A percentile compares a stretch with the other conserved stretches of the same genome.
These are phyloP conservation scores for Trichoderma hamatum DNA, from an alignment of 2,329 filamentous ascomycete species.

Conservation along the genomic window DNA sequence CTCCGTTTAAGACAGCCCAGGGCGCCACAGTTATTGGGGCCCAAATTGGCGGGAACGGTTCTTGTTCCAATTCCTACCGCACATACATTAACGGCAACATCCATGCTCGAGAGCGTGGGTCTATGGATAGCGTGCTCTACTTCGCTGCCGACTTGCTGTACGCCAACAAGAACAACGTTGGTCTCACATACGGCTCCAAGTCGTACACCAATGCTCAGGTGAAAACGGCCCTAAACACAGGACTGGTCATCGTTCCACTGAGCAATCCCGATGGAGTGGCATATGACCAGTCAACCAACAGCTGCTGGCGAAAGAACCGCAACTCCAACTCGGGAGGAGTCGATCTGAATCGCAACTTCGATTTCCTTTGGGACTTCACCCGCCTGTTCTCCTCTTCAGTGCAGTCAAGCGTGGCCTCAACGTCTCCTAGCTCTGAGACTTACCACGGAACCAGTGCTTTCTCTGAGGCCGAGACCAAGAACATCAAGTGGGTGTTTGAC, in stretches of 20 bases:
- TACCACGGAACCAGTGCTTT: slow-evolving; percentile 55
- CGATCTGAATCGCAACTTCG: slow-evolving; percentile 61
- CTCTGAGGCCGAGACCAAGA: slow-evolving; percentile 61
- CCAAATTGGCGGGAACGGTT: slow-evolving; percentile 10
- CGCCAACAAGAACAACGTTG: slow-evolving; percentile 52
- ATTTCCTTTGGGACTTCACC: slow-evolving; percentile 59
- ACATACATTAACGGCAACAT: slow-evolving; percentile 58
- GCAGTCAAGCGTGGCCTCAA: slow-evolving; percentile 39
- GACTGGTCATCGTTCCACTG: slow-evolving; percentile 57
- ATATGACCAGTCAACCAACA: slow-evolving; percentile 53
- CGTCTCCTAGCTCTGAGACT: slow-evolving; percentile 48
- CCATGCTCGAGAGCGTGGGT: slow-evolving; percentile 62
- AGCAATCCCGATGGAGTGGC: slow-evolving; percentile 58
- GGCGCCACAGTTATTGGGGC: slow-evolving; percentile 13
- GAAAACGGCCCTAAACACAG: slow-evolving; percentile 52
- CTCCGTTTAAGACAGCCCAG: slow-evolving; percentile 10
- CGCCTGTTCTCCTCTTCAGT: slow-evolving; percentile 48
- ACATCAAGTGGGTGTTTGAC: slow-evolving; percentile 56
- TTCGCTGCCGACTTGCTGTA: slow-evolving; percentile 60
- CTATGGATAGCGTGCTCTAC: slow-evolving; percentile 59
- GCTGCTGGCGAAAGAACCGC: slow-evolving; percentile 61
- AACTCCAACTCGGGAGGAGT: slow-evolving; percentile 51
- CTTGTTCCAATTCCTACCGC: slow-evolving; percentile 8
- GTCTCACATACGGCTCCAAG: slow-evolving; percentile 55
- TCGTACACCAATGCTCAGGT: slow-evolving; percentile 57